Evolutionary conservation across 495 filamentous ascomycete species (phyloP), one percentile per base, ranked within the genome.

Genomic region (Penicillium macrosclerotiorum): DNA sequence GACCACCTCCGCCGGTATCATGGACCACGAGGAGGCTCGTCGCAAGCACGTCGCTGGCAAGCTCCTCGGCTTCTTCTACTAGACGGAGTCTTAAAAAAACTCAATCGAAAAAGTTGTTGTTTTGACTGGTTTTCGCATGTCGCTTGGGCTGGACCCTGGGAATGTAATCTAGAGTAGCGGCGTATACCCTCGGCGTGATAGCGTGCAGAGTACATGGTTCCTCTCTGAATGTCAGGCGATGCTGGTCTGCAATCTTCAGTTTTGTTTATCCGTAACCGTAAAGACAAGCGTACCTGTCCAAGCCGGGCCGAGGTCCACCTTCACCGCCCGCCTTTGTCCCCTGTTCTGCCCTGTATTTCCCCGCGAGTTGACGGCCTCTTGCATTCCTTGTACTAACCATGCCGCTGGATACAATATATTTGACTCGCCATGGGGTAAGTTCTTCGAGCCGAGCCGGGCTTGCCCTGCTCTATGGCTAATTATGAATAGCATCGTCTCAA

Each of bases 21-120:
- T 98, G 92, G 93, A 98, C 78, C 93, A 98, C 74, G 93, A 97
- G 79, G 93, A 98, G 83, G 93, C 93, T 49, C 82, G 93, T 67
- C 80, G 93, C 72, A 96, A 96, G 81, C 93, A 97, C 78, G 89
- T 92, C 66, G 82, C 89, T 59, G 91, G 91, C 72, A 95, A 95
- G 82, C 88, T 96, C 73, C 81, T 94, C 56, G 90, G 90, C 51
- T 95, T 95, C 84, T 94, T 95, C 81, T 94, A 95, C 78, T 94
- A 90, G 75, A 71, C 51, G 49, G 53, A 52, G 54, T 55, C 49
- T 44, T 50, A 42, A 8, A 41, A 42, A 47, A 55, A 59, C 55
- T 45, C 42, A 53, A 51, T 45, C 34, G 41, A 55, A 61, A 67
- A 69, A 68, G 62, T 59, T 57, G 32, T 52, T 55, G 43, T 55